Base-by-base conservation (phyloP, 768 basidiomycete genomes). In the Leucosporidium creatinivorum region DNA sequence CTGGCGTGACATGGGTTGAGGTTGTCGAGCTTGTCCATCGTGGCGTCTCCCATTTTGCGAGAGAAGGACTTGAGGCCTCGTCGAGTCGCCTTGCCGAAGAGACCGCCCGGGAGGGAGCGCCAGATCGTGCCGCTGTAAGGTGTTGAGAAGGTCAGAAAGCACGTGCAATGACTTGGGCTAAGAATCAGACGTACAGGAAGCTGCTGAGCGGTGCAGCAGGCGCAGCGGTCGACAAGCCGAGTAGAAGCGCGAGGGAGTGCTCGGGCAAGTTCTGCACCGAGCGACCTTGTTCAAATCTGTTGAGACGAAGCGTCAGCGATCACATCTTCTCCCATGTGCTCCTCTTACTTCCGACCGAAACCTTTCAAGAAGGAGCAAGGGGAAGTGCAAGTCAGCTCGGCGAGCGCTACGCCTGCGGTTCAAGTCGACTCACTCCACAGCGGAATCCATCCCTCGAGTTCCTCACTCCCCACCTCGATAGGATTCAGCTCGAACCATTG, bases 1-100 rank as follows among this genome's bases (percentile, higher is more conserved):
- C 50, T 26, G 13, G 50, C 50, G 50, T 51, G 50, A 17, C 21
- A 23, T 23, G 50, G 50, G 13, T 51, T 51, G 50, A 51, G 23
- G 50, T 51, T 51, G 50, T 51, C 50, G 50, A 51, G 21, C 50
- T 51, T 51, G 50, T 51, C 50, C 50, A 51, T 51, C 50, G 50
- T 51, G 50, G 21, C 23, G 50, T 51, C 50, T 23, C 50, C 50
- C 25, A 51, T 23, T 13, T 13, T 10, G 9, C 25, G 21, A 9
- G 50, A 51, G 21, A 51, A 23, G 50, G 50, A 51, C 21, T 51
- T 51, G 13, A 26, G 13, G 2, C 23, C 25, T 23, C 50, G 50
- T 9, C 50, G 50, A 51, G 25, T 23, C 21, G 25, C 9, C 21
- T 23, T 23, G 50, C 50, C 50, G 50, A 51, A 4, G 3, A 26